Conservation (phyloP, 129 eudicot species). For the Gnaphalium uliginosum region DNA sequence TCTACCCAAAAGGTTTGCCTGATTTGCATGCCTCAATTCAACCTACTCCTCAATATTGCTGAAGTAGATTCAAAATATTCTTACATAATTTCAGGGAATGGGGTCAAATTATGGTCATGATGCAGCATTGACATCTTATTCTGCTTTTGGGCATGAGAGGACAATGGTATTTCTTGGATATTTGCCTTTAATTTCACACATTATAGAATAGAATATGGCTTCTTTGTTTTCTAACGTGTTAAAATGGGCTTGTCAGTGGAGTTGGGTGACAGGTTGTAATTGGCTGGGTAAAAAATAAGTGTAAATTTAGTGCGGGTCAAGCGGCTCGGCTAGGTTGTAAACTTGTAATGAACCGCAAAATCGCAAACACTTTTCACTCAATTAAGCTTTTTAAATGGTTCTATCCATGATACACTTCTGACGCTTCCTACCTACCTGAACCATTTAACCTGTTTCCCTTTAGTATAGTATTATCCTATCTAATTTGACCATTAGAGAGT, state of each 20-base stretch:
- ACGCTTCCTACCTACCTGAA: not conserved
- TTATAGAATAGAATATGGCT: not conserved
- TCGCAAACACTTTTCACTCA: not conserved
- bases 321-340: not conserved
- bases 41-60: slow-evolving; percentile 20
- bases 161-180: slow-evolving; percentile 40
- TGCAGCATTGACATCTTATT: slow-evolving; percentile 40
- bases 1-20: slow-evolving; percentile 44
- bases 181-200: not conserved
- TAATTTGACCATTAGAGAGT: not conserved
- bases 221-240: not conserved
- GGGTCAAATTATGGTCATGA: slow-evolving; percentile 38
- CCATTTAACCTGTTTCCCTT: not conserved
- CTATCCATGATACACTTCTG: not conserved
- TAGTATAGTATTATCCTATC: not conserved
- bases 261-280: not conserved
- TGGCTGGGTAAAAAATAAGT: not conserved
- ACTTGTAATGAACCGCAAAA: not conserved
- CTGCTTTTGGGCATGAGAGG: slow-evolving; percentile 41
- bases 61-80: slow-evolving; percentile 9
- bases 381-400: not conserved
- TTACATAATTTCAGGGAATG: slow-evolving; percentile 37
- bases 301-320: not conserved
- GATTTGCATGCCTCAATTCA: slow-evolving; percentile 7
- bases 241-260: not conserved